Conservation (phyloP, 805 yeast genomes). For the Torulaspora quercuum region DNA sequence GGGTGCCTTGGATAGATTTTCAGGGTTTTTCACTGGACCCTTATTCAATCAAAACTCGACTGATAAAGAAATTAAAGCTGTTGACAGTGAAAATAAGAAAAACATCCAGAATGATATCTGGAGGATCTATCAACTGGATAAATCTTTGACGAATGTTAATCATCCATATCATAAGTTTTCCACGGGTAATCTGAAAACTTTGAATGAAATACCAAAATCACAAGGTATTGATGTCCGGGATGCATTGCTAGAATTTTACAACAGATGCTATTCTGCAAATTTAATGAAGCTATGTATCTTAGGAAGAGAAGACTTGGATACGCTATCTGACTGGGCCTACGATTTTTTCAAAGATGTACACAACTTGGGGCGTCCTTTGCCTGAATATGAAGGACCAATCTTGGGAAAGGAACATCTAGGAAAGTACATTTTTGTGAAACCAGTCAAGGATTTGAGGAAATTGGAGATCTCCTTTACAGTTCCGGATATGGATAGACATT, state of each 20-base stretch:
- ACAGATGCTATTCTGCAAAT: slow-evolving; percentile 72
- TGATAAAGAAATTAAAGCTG: slow-evolving; percentile 91
- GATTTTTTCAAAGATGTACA: slow-evolving; percentile 62
- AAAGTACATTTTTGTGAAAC: slow-evolving; percentile 61
- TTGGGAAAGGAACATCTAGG: slow-evolving; percentile 48
- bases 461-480: slow-evolving; percentile 66
- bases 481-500: slow-evolving; percentile 69
- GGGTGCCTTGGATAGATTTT: slow-evolving; percentile 88
- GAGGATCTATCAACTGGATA: slow-evolving; percentile 84
- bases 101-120: slow-evolving; percentile 85
- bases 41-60: slow-evolving; percentile 69
- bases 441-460: slow-evolving; percentile 75
- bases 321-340: slow-evolving; percentile 66
- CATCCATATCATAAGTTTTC: slow-evolving; percentile 89
- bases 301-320: slow-evolving; percentile 75
- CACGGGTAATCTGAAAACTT: slow-evolving; percentile 80
- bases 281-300: slow-evolving; percentile 82
- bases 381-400: slow-evolving; percentile 42
- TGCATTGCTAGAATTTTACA: slow-evolving; percentile 72
- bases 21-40: slow-evolving; percentile 89
- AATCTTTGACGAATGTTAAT: slow-evolving; percentile 60
- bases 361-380: slow-evolving; percentile 40
- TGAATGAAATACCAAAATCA: slow-evolving; percentile 59
- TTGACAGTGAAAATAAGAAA: slow-evolving; percentile 93
- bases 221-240: slow-evolving; percentile 73